Conservation (phyloP, 441 rosid genomes). For the Gossypium aridum region DNA sequence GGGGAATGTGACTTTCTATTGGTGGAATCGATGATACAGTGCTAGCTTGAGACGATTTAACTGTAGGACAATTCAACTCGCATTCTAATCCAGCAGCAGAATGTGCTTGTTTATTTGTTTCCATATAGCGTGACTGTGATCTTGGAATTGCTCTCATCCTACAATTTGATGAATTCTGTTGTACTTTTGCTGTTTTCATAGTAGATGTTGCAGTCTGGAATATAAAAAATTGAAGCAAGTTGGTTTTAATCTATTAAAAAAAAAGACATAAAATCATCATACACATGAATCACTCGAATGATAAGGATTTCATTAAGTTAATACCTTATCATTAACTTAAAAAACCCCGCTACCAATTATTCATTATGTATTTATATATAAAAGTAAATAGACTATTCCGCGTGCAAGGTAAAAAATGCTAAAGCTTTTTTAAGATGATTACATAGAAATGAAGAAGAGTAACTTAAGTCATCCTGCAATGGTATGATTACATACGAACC, state of each 20-base stretch:
- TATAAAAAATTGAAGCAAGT: background rate
- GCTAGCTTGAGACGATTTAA: slow-evolving; percentile 16
- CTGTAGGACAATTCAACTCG: slow-evolving; percentile 13
- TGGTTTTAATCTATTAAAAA: background rate
- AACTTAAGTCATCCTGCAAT: background rate
- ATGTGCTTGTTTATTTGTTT: slow-evolving; percentile 13
- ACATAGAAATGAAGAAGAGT: background rate
- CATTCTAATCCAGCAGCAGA: slow-evolving; percentile 8
- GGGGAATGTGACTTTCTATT: slow-evolving; percentile 5
- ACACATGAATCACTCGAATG: background rate
- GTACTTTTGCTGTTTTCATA: slow-evolving; percentile 18
- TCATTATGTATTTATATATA: background rate
- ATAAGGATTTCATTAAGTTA: background rate
- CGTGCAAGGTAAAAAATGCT: background rate
- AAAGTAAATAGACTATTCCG: background rate
- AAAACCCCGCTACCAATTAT: too few species aligned
- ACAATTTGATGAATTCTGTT: slow-evolving; percentile 16
- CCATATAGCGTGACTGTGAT: slow-evolving; percentile 18
- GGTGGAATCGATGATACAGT: slow-evolving; percentile 9
- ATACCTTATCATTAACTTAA: background rate
- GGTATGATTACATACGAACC: background rate
- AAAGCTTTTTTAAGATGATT: background rate
- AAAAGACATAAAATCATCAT: background rate
- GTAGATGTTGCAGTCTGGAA: slow-evolving; percentile 23
- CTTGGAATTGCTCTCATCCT: slow-evolving; percentile 19